phyloP scores from a whole-genome alignment of 2,329 filamentous ascomycete genomes.

The Alternaria triticina region DNA sequence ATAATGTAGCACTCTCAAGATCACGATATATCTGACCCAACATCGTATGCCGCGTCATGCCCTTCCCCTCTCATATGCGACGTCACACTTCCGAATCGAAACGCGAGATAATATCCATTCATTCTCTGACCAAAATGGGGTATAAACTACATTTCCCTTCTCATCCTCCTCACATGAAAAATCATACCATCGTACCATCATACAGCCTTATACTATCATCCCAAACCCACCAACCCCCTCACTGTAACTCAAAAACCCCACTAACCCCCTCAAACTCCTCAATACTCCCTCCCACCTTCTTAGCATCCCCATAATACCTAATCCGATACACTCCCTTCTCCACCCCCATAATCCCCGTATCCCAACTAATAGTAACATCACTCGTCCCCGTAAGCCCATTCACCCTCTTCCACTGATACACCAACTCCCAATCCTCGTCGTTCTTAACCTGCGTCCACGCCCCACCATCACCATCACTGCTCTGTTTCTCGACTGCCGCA shows the following conservation, averaged over 20 bases:
- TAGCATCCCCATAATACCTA: conserved; percentile 84
- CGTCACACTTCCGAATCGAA: not conserved
- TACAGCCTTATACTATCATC: too few relatives aligned
- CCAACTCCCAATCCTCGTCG: conserved; percentile 82
- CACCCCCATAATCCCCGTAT: conserved; percentile 61
- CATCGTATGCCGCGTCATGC: not conserved
- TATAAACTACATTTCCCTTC: not conserved
- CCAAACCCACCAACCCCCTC: not conserved
- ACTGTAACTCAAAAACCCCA: not conserved
- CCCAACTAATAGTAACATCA: conserved; percentile 81
- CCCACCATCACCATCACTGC: conserved; percentile 47
- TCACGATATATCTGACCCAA: not conserved
- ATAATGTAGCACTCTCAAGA: not conserved
- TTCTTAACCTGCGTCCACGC: conserved; percentile 71
- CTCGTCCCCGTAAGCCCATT: conserved; percentile 75
- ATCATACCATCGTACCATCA: too few relatives aligned
- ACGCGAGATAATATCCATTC: not conserved
- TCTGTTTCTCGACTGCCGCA: conserved; percentile 73
- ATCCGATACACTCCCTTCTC: conserved; percentile 74
- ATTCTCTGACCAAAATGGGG: not conserved
- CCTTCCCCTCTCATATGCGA: not conserved
- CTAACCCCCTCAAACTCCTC: conserved; percentile 59
- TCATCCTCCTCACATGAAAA: too few relatives aligned
- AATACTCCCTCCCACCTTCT: conserved; percentile 67
- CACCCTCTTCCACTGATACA: conserved; percentile 80